A percentile compares a stretch with the other conserved stretches of the same genome.
phyloP scores from a whole-genome alignment of 73 alveolate species.

The Tetrahymena malaccensis region DNA sequence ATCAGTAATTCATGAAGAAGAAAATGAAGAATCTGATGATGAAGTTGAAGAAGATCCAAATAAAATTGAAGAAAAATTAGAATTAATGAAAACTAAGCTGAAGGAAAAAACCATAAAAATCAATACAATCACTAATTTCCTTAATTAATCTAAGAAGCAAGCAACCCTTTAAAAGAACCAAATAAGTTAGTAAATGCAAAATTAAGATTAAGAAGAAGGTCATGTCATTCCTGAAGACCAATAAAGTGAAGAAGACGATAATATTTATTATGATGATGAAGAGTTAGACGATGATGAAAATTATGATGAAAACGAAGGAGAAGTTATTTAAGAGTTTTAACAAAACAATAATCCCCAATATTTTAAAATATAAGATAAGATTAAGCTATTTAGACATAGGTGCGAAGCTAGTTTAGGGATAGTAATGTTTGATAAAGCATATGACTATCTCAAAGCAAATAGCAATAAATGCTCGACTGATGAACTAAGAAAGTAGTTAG shows the following conservation, averaged over 20 bases:
- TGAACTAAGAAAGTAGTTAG: conserved; percentile 22
- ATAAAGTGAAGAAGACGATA: conserved; percentile 3
- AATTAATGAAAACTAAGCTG: conserved; percentile 13
- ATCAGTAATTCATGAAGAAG: conserved; percentile 35
- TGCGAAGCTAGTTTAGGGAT: conserved; percentile 50
- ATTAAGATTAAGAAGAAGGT: conserved; percentile 13
- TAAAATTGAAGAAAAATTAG: conserved; percentile 17
- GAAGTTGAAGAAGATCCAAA: conserved; percentile 17
- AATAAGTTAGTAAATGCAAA: background rate
- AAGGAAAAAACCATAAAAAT: conserved; percentile 38
- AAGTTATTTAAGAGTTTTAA: conserved; percentile 11
- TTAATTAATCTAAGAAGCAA: conserved; percentile 2
- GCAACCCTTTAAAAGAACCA: conserved; percentile 8
- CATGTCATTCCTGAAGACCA: background rate
- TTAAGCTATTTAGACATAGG: conserved; percentile 32
- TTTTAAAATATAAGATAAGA: conserved; percentile 29
- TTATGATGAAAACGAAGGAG: conserved; percentile 2
- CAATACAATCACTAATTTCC: background rate
- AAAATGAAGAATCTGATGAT: conserved; percentile 43
- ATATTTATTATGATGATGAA: conserved; percentile 11
- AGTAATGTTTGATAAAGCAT: conserved; percentile 13
- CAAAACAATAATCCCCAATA: background rate
- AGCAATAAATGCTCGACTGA: background rate
- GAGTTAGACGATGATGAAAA: conserved; percentile 20
- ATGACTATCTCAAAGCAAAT: conserved; percentile 1